Evolutionary conservation across 345 rosid genomes (phyloP).

Genomic region (Aurinia saxatilis): DNA sequence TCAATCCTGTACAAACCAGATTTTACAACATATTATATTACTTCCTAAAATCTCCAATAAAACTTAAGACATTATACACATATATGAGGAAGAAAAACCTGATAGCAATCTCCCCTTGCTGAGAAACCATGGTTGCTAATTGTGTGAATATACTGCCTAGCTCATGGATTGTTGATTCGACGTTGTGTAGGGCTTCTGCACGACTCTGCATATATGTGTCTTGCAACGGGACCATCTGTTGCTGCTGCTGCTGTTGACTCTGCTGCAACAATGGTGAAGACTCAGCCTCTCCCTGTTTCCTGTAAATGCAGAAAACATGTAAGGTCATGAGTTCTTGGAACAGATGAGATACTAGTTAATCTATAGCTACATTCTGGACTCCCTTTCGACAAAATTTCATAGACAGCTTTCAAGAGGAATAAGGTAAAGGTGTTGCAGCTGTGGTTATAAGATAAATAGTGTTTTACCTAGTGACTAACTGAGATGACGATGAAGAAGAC

Average conservation of each 20-base stretch:
- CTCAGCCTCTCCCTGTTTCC: conserved; percentile 51
- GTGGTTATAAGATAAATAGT: background rate
- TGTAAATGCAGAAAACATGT: conserved; percentile 18
- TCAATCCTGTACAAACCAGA: conserved; percentile 47
- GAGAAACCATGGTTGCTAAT: conserved; percentile 81
- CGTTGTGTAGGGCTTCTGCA: conserved; percentile 73
- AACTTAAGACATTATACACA: background rate
- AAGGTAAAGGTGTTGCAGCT: background rate
- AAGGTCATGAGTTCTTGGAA: background rate
- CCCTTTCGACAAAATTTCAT: background rate
- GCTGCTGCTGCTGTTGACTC: conserved; percentile 48
- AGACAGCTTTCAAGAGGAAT: background rate
- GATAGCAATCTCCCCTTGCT: conserved; percentile 87
- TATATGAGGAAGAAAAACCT: conserved; percentile 34
- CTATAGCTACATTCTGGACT: background rate
- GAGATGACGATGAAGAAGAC: conserved; percentile 38
- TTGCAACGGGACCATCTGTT: conserved; percentile 66
- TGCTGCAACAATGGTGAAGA: conserved; percentile 48
- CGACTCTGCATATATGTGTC: conserved; percentile 83
- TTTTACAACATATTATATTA: background rate
- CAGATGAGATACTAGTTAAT: background rate
- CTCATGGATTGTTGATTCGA: conserved; percentile 86
- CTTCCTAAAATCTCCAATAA: background rate
- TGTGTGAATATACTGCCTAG: conserved; percentile 66
- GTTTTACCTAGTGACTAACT: conserved; percentile 31